Evolutionary conservation across 495 filamentous ascomycete species (phyloP), one percentile per base, ranked within the genome.

Genomic region (Aspergillus egyptiacus): DNA sequence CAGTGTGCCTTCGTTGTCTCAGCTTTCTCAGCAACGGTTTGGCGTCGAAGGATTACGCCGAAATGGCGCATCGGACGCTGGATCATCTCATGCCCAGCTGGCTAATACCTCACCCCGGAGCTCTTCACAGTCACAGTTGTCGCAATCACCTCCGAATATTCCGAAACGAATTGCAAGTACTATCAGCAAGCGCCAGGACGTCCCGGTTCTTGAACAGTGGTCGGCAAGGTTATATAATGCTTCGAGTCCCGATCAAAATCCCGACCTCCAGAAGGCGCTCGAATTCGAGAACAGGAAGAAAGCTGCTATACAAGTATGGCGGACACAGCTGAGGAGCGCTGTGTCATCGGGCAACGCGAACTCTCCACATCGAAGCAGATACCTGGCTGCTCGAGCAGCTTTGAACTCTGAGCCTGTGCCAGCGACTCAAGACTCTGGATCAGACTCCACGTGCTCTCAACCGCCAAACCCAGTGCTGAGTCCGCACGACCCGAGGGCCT

Each of bases 231-330:
- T 72, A n/a, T 64, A 68, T 14, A 50, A 55, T 33, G 58, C 45
- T 5, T 53, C 61, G 15, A 49, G 48, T 9, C 2, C 48, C 2
- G 46, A 36, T 14, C 45, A 43, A 1, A 51, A 53, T 2, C 36
- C 59, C 5, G 65, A 64, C 18, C 25, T 71, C 3, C 67, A 71
- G 40, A 55, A 51, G 23, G 69, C 69, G 9, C 56, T 73, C 11
- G 71, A 73, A 17, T 73, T 73, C 34, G 71, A 73, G 40, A 53
- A 41, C 6, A 58, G 69, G n/a, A 72, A 74, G 53, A 65, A 57
- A 51, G 64, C 67, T 15, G 71, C 64, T 11, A 70, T 67, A 10
- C 48, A 59, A 33, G 48, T 46, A 23, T 50, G 53, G 19, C 66
- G 69, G 8, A 43, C 53, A 18, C 59, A 60, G 8, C 39, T 48